Evolutionary conservation across 2,329 filamentous ascomycete genomes (phyloP), one percentile per base, ranked within the genome.

Genomic region (Aspergillus carbonarius): DNA sequence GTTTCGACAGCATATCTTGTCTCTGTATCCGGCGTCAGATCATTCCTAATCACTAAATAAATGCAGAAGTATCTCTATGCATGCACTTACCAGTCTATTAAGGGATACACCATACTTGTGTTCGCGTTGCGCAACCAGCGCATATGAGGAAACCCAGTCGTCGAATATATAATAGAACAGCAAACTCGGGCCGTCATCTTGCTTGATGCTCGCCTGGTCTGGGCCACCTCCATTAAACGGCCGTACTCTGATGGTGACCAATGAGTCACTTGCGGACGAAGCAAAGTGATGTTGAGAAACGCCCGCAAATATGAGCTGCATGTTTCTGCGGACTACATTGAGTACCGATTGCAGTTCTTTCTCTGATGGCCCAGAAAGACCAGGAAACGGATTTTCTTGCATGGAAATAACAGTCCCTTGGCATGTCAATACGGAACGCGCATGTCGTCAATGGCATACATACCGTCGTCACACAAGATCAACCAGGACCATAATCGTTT

Each of bases 401-500:
- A 92, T 84, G 0, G 88, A 88, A 54, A 92, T 82, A 37, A 91
- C 82, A 0, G 88, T 91, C 63, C 85, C 86, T 85, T 54, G 5
- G 35, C 52, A 46, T 34, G 54, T 64, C 12, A 68, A 58, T n/a
- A 30, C 13, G 8, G 52, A 20, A 13, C 5, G 2, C 57, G 17
- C 3, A 23, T 17, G 9, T 3, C 10, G 3, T 17, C 9, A n/a
- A 44, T 32, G 30, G 13, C 5, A 12, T 3, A 46, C 78, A 7
- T 77, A 83, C 83, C 80, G 67, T 91, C 88, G 63, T 86, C 80
- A 63, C 85, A 89, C 8, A 91, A 72, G 4, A 89, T 76, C 5
- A 91, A 78, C 89, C 89, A 92, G 18, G 86, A 87, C 88, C 88
- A 92, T 7, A 87, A 73, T 23, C 85, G 74, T 60, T 78, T 81